These are phyloP conservation scores for Erysiphe pisi DNA, from an alignment of 2,329 filamentous ascomycete species.

Conservation along the genomic window DNA sequence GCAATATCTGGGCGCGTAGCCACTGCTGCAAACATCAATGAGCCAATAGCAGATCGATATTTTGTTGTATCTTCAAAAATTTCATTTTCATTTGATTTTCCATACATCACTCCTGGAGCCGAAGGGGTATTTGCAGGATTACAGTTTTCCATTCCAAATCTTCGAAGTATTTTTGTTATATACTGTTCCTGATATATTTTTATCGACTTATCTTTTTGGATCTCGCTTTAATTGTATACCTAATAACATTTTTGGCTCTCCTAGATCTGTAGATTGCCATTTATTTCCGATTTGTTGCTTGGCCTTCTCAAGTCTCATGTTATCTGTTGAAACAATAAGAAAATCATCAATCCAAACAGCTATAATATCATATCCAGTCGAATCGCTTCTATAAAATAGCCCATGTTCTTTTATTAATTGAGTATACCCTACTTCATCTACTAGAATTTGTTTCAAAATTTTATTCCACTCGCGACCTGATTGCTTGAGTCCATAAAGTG, in stretches of 20 bases:
- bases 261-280: slow-evolving; percentile 1
- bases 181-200: too few species aligned
- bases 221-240: not conserved
- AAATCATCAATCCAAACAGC: not conserved
- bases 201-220: too few species aligned
- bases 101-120: not conserved
- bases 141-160: not conserved
- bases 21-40: not conserved
- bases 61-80: not conserved
- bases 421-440: slow-evolving; percentile 2
- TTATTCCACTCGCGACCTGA: not conserved
- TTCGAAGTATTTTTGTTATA: too few species aligned
- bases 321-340: not conserved
- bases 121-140: not conserved
- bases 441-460: not conserved
- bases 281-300: not conserved
- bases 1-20: not conserved
- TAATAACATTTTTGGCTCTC: not conserved
- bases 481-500: not conserved
- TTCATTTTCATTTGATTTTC: not conserved
- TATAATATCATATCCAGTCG: not conserved
- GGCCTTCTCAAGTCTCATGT: not conserved
- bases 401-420: slow-evolving; percentile 9
- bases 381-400: not conserved
- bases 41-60: not conserved